Evolutionary conservation across 2,329 filamentous ascomycete genomes (phyloP).

Genomic region (Trichoderma semiorbis): DNA sequence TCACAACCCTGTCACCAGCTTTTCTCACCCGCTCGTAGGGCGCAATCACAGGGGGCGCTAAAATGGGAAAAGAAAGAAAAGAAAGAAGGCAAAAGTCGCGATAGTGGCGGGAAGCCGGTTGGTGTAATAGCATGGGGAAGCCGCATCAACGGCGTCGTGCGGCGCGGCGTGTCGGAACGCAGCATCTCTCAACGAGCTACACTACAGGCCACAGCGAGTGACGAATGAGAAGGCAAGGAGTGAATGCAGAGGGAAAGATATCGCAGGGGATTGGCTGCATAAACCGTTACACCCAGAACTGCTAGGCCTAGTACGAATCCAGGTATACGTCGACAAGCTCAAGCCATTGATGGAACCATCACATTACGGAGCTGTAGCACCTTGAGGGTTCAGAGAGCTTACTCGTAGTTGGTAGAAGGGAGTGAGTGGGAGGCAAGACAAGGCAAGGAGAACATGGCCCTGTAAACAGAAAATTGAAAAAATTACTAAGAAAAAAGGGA

Average conservation of each 20-base stretch:
- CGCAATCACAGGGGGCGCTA: neutral
- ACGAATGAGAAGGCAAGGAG: neutral
- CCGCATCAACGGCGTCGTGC: conserved; percentile 7
- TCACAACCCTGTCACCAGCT: neutral
- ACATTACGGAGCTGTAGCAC: neutral
- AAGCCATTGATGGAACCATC: neutral
- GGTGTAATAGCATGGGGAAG: neutral
- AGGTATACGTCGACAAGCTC: neutral
- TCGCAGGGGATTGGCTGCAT: neutral
- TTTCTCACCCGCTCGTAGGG: neutral
- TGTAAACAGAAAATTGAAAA: neutral
- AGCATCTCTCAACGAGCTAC: neutral
- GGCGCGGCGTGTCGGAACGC: conserved; percentile 7
- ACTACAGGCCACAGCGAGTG: neutral
- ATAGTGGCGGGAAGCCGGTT: conserved; percentile 1
- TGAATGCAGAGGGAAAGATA: neutral
- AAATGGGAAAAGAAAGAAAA: neutral
- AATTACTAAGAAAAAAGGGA: neutral
- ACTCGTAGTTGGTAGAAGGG: neutral
- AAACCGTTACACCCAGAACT: neutral
- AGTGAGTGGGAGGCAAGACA: neutral
- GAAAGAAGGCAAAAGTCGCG: neutral
- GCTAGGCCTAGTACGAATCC: neutral
- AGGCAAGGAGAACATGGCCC: neutral
- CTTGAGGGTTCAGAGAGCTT: neutral